phyloP scores from a whole-genome alignment of 2,329 filamentous ascomycete species.

The Pseudogymnoascus sp. region DNA sequence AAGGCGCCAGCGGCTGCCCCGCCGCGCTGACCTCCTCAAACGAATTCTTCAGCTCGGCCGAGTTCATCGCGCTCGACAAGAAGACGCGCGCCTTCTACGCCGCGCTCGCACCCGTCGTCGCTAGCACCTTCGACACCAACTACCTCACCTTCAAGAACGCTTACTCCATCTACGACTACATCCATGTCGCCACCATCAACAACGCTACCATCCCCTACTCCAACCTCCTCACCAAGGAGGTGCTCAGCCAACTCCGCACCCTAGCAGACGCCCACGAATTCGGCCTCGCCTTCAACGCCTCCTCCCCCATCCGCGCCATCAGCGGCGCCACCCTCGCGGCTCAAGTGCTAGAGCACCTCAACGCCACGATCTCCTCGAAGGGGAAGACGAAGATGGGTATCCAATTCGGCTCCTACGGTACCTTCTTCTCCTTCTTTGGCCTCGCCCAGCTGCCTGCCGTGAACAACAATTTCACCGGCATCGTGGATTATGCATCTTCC shows the following conservation, averaged over 20 bases:
- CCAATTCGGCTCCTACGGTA: constrained; percentile 53
- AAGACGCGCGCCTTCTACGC: constrained; percentile 53
- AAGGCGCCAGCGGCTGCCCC: constrained; percentile 48
- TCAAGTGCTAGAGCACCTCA: constrained; percentile 45
- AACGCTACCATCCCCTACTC: constrained; percentile 49
- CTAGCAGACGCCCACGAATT: constrained; percentile 75
- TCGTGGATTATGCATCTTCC: constrained; percentile 76
- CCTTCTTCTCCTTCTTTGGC: constrained; percentile 56
- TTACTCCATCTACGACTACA: constrained; percentile 45
- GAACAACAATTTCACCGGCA: constrained; percentile 58
- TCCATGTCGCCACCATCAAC: constrained; percentile 53
- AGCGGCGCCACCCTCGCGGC: constrained; percentile 48
- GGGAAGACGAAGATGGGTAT: constrained; percentile 39
- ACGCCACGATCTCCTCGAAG: constrained; percentile 38
- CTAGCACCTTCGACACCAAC: constrained; percentile 39
- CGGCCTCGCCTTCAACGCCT: constrained; percentile 71
- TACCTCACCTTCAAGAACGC: constrained; percentile 49
- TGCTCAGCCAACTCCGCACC: constrained; percentile 55
- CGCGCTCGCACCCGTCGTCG: constrained; percentile 44
- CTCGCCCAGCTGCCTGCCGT: constrained; percentile 42
- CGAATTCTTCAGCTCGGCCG: constrained; percentile 40
- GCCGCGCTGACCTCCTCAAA: constrained; percentile 47
- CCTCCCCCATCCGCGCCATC: constrained; percentile 54
- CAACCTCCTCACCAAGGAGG: constrained; percentile 49
- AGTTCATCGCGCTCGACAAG: constrained; percentile 37